Base-by-base conservation (phyloP, 352 stramenopile genomes). In the Phytophthora hybrid region DNA sequence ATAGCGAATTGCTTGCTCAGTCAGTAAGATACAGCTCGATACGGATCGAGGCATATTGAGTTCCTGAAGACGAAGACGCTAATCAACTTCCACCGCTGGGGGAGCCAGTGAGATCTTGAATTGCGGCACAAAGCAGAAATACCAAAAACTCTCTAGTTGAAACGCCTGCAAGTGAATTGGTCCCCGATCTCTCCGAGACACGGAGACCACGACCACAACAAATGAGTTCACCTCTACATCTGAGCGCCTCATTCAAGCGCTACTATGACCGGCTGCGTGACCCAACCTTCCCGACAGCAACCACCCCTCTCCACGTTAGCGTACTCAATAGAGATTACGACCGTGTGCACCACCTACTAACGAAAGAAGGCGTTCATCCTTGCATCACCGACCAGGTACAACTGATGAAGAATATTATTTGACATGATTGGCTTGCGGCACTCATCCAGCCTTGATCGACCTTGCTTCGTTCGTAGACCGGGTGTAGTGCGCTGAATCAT, bases 241-340 rank as follows among this genome's bases (percentile, higher is more conserved):
- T 83, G 41, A 77, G 56, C 29, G 74, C 73, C 5, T 60, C 74
- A 23, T 85, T 85, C 59, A 79, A 83, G 39, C 21, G 41, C 44
- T 74, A 79, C 46, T 82, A 81, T 52, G 54, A 59, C 23, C 74
- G 73, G 37, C 63, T 78, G 32, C 70, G 67, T 13, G 67, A 83
- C 21, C 52, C 64, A 21, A 62, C 34, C 5, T 66, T 64, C 13
- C 53, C 53, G 1, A 46, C 52, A 41, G 19, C 65, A 54, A 78
- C 77, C n/a, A 80, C 79, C 29, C 63, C 58, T 29, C 64, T 86
- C 37, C 77, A 86, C 37, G 75, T 75, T 1, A 63, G 58, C 41
- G 72, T 75, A 11, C 66, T 86, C 31, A 83, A 83, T 39, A 71
- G 61, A 31, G 53, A 83, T 57, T 63, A 57, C 18, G 57, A 37